Evolutionary conservation across 2,329 filamentous ascomycete species (phyloP).

Genomic region (Diaporthe nobilis): DNA sequence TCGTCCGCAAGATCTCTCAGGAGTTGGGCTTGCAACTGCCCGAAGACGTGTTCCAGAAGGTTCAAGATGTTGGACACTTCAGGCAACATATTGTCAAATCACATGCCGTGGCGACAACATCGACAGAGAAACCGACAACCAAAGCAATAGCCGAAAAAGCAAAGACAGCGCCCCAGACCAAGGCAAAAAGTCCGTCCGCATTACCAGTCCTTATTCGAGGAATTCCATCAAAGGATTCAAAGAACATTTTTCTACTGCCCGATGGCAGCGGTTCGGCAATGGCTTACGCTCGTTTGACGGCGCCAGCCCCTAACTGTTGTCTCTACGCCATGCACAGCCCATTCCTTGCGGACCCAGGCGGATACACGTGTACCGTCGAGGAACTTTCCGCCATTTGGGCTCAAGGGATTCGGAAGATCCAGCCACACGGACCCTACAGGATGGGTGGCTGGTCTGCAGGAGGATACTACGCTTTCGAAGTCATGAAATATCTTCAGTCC

Average conservation of each 20-base stretch:
- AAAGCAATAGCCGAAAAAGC: background rate
- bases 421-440: slow-evolving; percentile 40
- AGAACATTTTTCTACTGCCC: background rate
- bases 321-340: background rate
- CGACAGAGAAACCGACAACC: background rate
- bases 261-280: slow-evolving; percentile 2
- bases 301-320: background rate
- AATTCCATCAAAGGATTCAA: background rate
- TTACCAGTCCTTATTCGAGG: background rate
- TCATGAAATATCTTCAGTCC: background rate
- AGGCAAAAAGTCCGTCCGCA: background rate
- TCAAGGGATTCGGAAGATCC: slow-evolving; percentile 16
- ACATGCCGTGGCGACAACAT: background rate
- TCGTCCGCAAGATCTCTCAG: background rate
- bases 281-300: background rate
- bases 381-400: background rate
- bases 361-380: background rate
- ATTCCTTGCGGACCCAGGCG: background rate
- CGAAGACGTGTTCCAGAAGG: background rate
- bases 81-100: background rate
- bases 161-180: background rate
- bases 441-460: slow-evolving; percentile 43
- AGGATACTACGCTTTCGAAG: slow-evolving; percentile 42
- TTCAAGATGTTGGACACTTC: background rate
- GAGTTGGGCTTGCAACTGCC: background rate